Evolutionary conservation across 2,329 filamentous ascomycete species (phyloP), one percentile per base, ranked within the genome.

Genomic region (Sporothrix inflata): DNA sequence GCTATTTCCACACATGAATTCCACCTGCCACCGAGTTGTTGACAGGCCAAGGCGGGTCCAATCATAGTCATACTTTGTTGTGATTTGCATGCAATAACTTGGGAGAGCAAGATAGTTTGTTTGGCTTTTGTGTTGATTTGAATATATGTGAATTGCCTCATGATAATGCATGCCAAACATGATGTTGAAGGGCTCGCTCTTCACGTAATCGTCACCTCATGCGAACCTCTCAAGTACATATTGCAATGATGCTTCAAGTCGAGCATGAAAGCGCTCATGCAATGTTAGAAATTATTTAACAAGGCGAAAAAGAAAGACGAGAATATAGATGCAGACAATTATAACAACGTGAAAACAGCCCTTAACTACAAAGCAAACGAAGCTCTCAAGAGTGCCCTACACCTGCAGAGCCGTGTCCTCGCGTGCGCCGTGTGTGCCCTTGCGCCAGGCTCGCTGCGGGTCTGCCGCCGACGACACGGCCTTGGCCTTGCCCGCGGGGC

Each of bases 401-500:
- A 67, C 65, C 45, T 67, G 65, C 45, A 67, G 45, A n/a, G 63
- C 63, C 8, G 81, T 78, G 71, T 90, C 87, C 76, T 90, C 87
- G 75, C 88, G 83, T 24, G 84, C 84, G 11, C 84, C 86, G 77
- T 86, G 84, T 71, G 86, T 89, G 0, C 88, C 89, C 77, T 85
- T 87, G 75, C 83, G 83, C 87, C 87, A 89, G 11, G 78, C 79
- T 71, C 82, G 80, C 19, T 80, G 87, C 57, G 83, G 83, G 81
- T 97, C 93, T 68, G 80, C 79, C 69, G 80, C 77, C 27, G 71
- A 1, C 49, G 81, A 84, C 68, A 84, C 82, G 47, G 84, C 82
- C 79, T 85, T 90, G 76, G 88, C 84, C 71, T 87, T 84, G 0
- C 90, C 91, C 0, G 85, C 82, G 51, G 80, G 80, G 0, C 92